These are phyloP conservation scores for Suillus lakei DNA, from an alignment of 768 basidiomycete species.

Conservation along the genomic window DNA sequence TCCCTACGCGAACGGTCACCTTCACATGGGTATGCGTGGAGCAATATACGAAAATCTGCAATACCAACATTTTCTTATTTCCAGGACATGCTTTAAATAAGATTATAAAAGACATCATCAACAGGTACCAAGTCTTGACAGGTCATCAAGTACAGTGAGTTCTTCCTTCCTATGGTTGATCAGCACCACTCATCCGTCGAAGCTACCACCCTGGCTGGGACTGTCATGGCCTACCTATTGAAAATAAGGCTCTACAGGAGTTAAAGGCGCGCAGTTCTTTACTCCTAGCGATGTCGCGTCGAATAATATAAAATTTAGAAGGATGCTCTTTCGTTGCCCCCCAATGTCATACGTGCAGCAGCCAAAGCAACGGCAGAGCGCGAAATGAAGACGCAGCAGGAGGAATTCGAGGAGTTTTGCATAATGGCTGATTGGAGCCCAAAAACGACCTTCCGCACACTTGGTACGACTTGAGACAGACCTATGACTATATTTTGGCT, in stretches of 20 bases:
- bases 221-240: constrained; percentile 96
- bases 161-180: constrained; percentile 1
- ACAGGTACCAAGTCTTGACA: constrained; percentile 80
- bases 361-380: constrained; percentile 75
- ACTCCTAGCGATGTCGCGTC: not conserved
- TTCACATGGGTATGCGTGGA: constrained; percentile 81
- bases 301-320: constrained; percentile 41
- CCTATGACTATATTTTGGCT: not conserved
- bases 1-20: constrained; percentile 94
- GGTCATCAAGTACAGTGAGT: constrained; percentile 84
- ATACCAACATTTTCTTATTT: not conserved
- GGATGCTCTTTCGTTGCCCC: constrained; percentile 59
- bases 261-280: constrained; percentile 55
- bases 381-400: constrained; percentile 76
- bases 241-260: constrained; percentile 87
- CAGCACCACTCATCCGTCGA: constrained; percentile 9
- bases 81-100: constrained; percentile 96
- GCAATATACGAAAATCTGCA: not conserved
- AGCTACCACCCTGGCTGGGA: constrained; percentile 98
- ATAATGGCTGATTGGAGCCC: constrained; percentile 92
- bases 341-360: constrained; percentile 65
- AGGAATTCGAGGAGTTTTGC: constrained; percentile 80
- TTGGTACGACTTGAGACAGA: constrained; percentile 55
- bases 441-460: constrained; percentile 78
- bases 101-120: constrained; percentile 94